Base-by-base conservation (phyloP, 139 green algal species). In the Coccomyxa sp. region DNA sequence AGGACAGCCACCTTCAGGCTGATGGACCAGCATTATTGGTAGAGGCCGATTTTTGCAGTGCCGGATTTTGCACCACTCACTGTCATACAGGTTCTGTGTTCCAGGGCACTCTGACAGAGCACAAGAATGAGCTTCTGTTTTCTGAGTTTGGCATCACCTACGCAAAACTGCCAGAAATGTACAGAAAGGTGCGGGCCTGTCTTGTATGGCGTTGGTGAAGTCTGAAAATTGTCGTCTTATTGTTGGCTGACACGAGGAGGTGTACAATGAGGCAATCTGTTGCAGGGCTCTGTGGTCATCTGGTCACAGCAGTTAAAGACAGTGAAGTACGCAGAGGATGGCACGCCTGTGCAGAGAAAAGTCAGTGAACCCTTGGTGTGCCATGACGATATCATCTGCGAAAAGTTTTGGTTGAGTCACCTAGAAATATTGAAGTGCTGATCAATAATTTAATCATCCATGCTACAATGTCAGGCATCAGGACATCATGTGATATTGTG, bases 71-170 rank as follows among this genome's bases (percentile, higher is more conserved):
- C 3, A 51, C 38, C 38, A 7, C 38, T 3, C 38, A 51, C 38
- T 7, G 38, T 51, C 38, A 51, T 11, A 51, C 38, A 51, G 38
- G 38, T 51, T 51, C 3, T 51, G 38, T 51, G 3, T 13, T 91
- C 71, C 87, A 96, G 92, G 95, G 95, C 58, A 98, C 93, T 16
- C 86, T 92, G 30, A 88, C 92, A 17, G 91, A 85, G 0, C 84
- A 88, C 27, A 99, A 99, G 85, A 99, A 99, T 86, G 96, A 99
- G 82, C 81, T 98, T 45, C 80, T 99, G 67, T 98, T 94, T 83
- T 82, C 58, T 13, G 76, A 85, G 31, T 97, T 96, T 85, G 91
- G 92, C 27, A 95, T 99, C 80, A 99, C 99, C 86, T 99, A 99
- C 86, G 93, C 89, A 28, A 74, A 87, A 16, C 82, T 99, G 79